Evolutionary conservation across 225 moss, liverwort and hornwort genomes (phyloP).

Genomic region (Asterella californica): DNA sequence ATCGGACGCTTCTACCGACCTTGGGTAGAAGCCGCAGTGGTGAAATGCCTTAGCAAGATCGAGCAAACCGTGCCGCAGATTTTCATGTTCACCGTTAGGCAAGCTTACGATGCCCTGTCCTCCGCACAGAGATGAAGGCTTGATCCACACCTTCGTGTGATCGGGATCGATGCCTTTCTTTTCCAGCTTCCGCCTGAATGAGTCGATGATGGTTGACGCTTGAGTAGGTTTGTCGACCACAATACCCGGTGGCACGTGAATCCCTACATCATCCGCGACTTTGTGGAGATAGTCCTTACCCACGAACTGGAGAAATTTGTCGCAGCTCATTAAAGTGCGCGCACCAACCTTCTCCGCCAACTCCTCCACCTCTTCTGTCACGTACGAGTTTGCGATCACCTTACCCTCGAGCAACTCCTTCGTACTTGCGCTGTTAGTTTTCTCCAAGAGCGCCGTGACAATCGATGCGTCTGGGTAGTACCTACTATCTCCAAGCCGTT

Average conservation of each 20-base stretch:
- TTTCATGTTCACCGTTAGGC: neutral
- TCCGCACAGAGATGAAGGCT: slow-evolving; percentile 5
- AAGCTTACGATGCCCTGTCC: neutral
- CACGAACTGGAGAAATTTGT: slow-evolving; percentile 1
- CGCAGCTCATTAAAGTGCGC: slow-evolving; percentile 10
- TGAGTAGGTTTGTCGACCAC: neutral
- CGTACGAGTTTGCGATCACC: slow-evolving; percentile 17
- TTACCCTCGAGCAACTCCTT: slow-evolving; percentile 17
- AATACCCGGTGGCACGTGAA: neutral
- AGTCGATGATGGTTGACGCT: neutral
- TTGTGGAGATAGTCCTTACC: slow-evolving; percentile 12
- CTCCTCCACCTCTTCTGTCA: slow-evolving; percentile 8
- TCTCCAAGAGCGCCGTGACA: neutral
- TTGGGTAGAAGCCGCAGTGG: neutral
- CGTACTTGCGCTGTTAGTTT: neutral
- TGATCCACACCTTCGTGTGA: slow-evolving; percentile 9
- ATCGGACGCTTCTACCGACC: neutral
- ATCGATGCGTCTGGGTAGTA: slow-evolving; percentile 12
- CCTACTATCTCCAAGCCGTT: neutral
- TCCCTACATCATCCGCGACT: slow-evolving; percentile 4
- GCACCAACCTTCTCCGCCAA: neutral
- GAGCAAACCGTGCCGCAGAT: neutral
- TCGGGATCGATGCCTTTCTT: slow-evolving; percentile 6
- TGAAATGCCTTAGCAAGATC: slow-evolving; percentile 2
- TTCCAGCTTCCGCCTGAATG: neutral